Evolutionary conservation across 306 rosid genomes (phyloP).

Genomic region (Castanea crenata): DNA sequence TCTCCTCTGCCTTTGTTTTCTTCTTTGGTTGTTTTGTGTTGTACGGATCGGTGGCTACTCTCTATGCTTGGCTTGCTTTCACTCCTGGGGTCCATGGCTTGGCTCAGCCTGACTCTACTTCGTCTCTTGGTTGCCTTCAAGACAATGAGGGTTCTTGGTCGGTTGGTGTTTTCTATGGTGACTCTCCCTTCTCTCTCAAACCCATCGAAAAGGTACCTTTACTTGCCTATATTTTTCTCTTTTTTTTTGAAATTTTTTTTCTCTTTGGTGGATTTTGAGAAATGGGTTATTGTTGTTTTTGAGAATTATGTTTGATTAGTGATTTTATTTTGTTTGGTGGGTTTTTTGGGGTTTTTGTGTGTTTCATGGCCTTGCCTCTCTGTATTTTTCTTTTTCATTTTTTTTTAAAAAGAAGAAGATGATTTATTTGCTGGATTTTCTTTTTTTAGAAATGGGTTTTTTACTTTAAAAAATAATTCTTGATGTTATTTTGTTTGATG

Average conservation of each 20-base stretch:
- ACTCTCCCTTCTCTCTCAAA: constrained; percentile 80
- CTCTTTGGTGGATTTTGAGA: not conserved
- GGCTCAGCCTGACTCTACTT: not conserved
- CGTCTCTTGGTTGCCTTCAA: constrained; percentile 65
- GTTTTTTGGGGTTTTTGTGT: not conserved
- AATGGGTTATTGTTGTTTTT: not conserved
- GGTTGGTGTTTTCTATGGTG: constrained; percentile 84
- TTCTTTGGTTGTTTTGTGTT: constrained; percentile 73
- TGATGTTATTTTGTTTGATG: too few species aligned
- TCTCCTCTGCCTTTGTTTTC: constrained; percentile 73
- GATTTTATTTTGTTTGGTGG: not conserved
- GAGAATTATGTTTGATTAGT: not conserved
- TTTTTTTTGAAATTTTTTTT: not conserved
- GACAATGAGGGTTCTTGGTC: constrained; percentile 99
- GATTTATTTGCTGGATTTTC: too few species aligned
- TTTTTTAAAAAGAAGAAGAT: too few species aligned
- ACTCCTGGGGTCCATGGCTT: constrained; percentile 54
- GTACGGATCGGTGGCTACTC: constrained; percentile 72
- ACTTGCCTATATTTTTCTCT: not conserved
- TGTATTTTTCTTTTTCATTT: too few species aligned
- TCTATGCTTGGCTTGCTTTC: constrained; percentile 82
- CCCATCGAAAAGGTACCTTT: constrained; percentile 79
- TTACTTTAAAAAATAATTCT: too few species aligned
- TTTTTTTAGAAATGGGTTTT: too few species aligned
- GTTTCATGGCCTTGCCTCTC: too few species aligned